Base-by-base conservation (phyloP, 768 basidiomycete species). In the Phlebiopsis flavidoalba region DNA sequence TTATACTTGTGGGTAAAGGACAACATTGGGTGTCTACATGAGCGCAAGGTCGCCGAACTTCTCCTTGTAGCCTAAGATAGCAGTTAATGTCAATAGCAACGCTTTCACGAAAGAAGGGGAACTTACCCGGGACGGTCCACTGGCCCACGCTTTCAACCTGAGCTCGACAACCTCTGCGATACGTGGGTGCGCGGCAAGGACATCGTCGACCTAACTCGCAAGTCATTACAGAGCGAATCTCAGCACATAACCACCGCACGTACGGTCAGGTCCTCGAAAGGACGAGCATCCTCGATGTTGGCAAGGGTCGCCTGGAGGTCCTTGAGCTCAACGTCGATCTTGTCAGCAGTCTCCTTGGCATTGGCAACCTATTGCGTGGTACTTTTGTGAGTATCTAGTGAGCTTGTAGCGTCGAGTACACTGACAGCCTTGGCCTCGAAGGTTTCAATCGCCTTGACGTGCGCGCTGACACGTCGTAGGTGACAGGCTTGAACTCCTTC, bases 91-190 rank as follows among this genome's bases (percentile, higher is more conserved):
- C 65, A 36, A 35, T 15, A 15, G 19, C 10, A 1, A 22, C 10
- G 24, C 10, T 15, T 36, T 15, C 51, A 58, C 46, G 37, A 46
- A n/a, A 8, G 59, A 19, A 14, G 52, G 31, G 37, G 40, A n/a
- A 69, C 80, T 57, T 72, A 88, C 95, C 95, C 69, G 96, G 96
- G 60, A 98, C 95, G 69, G 89, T 93, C 89, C 93, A 97, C 80
- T 98, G 97, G 76, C 95, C n/a, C 95, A 79, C 98, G 95, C 84
- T 89, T n/a, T 87, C 64, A 98, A 75, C 94, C 97, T 96, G 66
- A 82, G 90, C 78, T 98, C 93, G 61, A 97, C 92, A 47, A 90
- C 86, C 76, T 97, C 87, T 43, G 81, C 78, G 74, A 98, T 87
- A 74, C 93, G 92, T 17, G 97, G 97, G 76, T 97, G 90, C 24